A percentile compares a stretch with the other conserved stretches of the same genome.
Conservation (phyloP, 2,329 filamentous ascomycete species). For the Aspergillus candidus region DNA sequence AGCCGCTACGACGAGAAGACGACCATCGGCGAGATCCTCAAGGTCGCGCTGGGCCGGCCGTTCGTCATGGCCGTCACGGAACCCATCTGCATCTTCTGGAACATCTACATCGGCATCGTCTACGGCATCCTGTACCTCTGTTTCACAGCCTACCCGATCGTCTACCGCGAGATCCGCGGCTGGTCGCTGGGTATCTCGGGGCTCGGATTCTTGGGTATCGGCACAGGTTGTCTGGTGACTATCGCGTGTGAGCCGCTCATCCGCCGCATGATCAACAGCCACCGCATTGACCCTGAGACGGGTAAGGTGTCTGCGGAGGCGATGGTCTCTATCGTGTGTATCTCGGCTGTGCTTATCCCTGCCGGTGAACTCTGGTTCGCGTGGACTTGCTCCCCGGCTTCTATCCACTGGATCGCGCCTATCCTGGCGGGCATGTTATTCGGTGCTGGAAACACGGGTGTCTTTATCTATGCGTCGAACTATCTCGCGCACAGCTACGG, state of each 20-base stretch:
- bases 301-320: slow-evolving; percentile 71
- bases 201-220: slow-evolving; percentile 70
- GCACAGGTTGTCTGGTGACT: slow-evolving; percentile 49
- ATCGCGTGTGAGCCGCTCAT: slow-evolving; percentile 60
- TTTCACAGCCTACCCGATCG: slow-evolving; percentile 84
- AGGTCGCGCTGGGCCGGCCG: slow-evolving; percentile 69
- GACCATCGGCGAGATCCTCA: slow-evolving; percentile 61
- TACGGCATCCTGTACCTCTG: slow-evolving; percentile 86
- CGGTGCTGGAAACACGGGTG: slow-evolving; percentile 66
- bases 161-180: slow-evolving; percentile 68
- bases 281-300: slow-evolving; percentile 68
- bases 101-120: slow-evolving; percentile 65
- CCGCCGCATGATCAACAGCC: slow-evolving; percentile 69
- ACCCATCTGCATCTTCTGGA: slow-evolving; percentile 79
- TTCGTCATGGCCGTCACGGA: slow-evolving; percentile 73
- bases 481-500: slow-evolving; percentile 75
- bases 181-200: slow-evolving; percentile 71
- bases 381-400: slow-evolving; percentile 73
- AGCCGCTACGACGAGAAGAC: slow-evolving; percentile 70
- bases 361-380: slow-evolving; percentile 79
- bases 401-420: slow-evolving; percentile 76
- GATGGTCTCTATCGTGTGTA: slow-evolving; percentile 71
- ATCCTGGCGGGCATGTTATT: slow-evolving; percentile 75
- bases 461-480: slow-evolving; percentile 77
- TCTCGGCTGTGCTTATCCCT: slow-evolving; percentile 68